Evolutionary conservation across 768 basidiomycete species (phyloP).

Genomic region (Lactarius psammicola): DNA sequence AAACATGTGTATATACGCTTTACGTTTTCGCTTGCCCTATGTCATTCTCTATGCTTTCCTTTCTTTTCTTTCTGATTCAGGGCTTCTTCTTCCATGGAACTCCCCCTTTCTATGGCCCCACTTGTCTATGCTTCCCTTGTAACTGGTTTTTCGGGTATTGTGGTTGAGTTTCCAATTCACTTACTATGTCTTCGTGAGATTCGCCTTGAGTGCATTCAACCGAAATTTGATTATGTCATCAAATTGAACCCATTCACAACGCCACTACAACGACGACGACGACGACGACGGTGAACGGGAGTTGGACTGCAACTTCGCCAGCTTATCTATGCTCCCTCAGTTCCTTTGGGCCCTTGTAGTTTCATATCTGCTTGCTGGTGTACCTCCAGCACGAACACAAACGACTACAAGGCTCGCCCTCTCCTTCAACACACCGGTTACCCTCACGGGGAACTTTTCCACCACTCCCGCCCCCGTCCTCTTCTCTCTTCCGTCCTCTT

Average conservation of each 20-base stretch:
- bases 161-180: background rate
- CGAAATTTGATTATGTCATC: constrained; percentile 22
- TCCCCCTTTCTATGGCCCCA: background rate
- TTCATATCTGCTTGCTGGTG: background rate
- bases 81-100: background rate
- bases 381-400: background rate
- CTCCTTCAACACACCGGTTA: constrained; percentile 6
- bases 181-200: too few species aligned
- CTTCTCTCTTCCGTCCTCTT: constrained; percentile 33
- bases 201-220: too few species aligned
- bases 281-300: background rate
- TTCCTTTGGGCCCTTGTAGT: constrained; percentile 4
- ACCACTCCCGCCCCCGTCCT: constrained; percentile 27
- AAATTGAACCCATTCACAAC: background rate
- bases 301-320: background rate
- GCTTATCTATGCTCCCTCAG: background rate
- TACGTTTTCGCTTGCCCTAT: constrained; percentile 2
- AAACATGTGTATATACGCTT: constrained; percentile 2
- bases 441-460: constrained; percentile 20
- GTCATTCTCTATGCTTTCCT: background rate
- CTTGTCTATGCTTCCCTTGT: background rate
- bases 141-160: background rate
- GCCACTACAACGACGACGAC: background rate
- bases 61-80: background rate
- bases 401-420: background rate